Conservation (phyloP, 1,284 basidiomycete genomes). For the Leucoagaricus sp. region DNA sequence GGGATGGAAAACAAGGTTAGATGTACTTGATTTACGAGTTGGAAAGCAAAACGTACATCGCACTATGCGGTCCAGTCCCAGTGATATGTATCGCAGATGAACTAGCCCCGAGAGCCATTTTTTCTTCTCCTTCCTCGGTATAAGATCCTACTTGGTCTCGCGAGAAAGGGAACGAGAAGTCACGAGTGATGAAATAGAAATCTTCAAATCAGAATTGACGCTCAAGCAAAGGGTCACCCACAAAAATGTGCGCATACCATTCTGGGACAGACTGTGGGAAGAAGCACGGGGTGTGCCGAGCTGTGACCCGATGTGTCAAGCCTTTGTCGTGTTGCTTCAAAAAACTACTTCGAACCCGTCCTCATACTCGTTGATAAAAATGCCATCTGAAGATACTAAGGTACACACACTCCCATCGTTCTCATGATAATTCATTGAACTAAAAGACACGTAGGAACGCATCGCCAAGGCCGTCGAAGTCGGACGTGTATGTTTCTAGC, state of each 20-base stretch:
- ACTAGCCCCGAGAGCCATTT: constrained; percentile 67
- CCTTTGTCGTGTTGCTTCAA: constrained; percentile 16
- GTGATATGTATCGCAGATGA: constrained; percentile 73
- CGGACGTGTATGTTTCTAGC: constrained; percentile 61
- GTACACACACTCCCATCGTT: constrained; percentile 38
- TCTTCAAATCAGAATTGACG: constrained; percentile 6
- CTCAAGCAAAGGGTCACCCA: not conserved
- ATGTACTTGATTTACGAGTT: not conserved
- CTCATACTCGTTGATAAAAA: constrained; percentile 33
- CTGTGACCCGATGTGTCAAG: constrained; percentile 8
- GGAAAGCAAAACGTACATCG: constrained; percentile 22
- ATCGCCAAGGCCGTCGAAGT: constrained; percentile 78
- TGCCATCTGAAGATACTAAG: constrained; percentile 87
- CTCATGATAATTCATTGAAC: not conserved
- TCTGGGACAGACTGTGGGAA: constrained; percentile 16
- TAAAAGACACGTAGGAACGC: constrained; percentile 58
- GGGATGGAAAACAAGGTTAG: constrained; percentile 5
- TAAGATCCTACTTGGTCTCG: constrained; percentile 11
- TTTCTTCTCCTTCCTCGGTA: constrained; percentile 12
- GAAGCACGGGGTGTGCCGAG: constrained; percentile 38
- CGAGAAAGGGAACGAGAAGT: not conserved
- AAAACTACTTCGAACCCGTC: constrained; percentile 21
- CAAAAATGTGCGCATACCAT: constrained; percentile 1
- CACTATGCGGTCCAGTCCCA: constrained; percentile 31
- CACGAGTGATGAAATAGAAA: constrained; percentile 8